Evolutionary conservation across 192 early-diverging fungal genomes (phyloP).

Genomic region (Helicostylum pulchrum): DNA sequence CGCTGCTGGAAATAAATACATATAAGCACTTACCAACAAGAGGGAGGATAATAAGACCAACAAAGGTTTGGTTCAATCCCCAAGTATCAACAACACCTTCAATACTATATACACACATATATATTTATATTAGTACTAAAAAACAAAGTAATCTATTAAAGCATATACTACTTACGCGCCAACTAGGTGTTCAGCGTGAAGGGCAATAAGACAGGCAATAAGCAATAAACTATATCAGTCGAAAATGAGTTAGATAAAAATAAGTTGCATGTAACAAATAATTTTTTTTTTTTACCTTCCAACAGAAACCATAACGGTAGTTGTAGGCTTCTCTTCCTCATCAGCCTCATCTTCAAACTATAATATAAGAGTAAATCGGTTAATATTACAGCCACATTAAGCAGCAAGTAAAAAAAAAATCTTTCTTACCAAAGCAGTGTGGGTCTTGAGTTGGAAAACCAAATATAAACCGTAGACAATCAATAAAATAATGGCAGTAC

Average conservation of each 20-base stretch:
- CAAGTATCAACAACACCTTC: conserved; percentile 64
- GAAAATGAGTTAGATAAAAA: background rate
- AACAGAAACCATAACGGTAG: conserved; percentile 56
- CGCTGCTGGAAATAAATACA: background rate
- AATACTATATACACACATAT: conserved; percentile 39
- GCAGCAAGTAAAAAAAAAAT: conserved; percentile 2
- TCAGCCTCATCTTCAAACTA: conserved; percentile 41
- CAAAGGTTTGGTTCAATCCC: conserved; percentile 77
- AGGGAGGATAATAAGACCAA: conserved; percentile 89
- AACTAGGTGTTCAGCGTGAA: conserved; percentile 81
- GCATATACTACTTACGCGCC: conserved; percentile 44
- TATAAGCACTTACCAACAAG: conserved; percentile 85
- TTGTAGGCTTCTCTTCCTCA: conserved; percentile 58
- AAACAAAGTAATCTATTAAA: too few species aligned
- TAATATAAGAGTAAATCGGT: background rate
- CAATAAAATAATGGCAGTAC: conserved; percentile 66
- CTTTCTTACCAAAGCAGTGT: conserved; percentile 52
- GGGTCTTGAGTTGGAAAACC: conserved; percentile 88
- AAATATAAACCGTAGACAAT: conserved; percentile 67
- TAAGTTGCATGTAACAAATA: background rate
- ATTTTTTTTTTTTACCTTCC: conserved; percentile 27
- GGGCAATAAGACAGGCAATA: conserved; percentile 65
- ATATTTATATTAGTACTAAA: conserved; percentile 4
- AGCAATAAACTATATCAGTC: conserved; percentile 42
- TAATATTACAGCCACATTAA: background rate